Base-by-base conservation (phyloP, 139 green algal genomes). In the Chlamydomonas schloesseri region DNA sequence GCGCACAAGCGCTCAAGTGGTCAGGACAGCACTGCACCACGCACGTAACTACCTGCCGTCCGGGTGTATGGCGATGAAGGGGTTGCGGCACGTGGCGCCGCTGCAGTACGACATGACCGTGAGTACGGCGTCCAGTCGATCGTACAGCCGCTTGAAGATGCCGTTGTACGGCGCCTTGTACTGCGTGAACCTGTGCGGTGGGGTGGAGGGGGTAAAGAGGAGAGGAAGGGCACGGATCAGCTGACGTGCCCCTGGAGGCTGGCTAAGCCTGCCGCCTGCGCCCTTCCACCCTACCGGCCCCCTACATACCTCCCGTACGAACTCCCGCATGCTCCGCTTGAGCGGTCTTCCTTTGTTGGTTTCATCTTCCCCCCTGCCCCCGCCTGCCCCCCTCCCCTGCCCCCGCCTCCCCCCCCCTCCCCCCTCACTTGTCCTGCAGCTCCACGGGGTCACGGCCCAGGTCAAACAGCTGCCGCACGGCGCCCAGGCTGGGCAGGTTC, bases 391-490 rank as follows among this genome's bases (percentile, higher is more conserved):
- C 26, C 13, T 8, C 15, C 37, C 21, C 20, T 62, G 34, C 20
- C 18, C 42, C 36, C 14, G 28, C 26, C 28, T 13, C 28, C 36
- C 2, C 71, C 33, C 10, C 34, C n/a, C 11, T 6, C 3, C 50
- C 28, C 23, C 2, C 78, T 65, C 62, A 85, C 78, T 31, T 26
- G 78, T 74, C 68, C 18, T 65, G 20, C 34, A 85, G 14, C 60
- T 85, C 78, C 14, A 36, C 47, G 17, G 78, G 78, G 42, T 85
- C 78, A 18, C 53, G 29, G 8, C 78, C 78, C 62, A 85, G 60
- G 62, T 85, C 78, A 24, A 68, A 85, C 37, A 85, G 78, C 78
- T 85, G 58, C 29, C 62, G 31, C 8, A 85, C n/a, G 62, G 37
- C n/a, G 26, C 53, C 58, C 17, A 20, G 21, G 29, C 58, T 28